Evolutionary conservation across 352 stramenopile species (phyloP), one percentile per base, ranked within the genome.

Genomic region (Phytophthora citricola): DNA sequence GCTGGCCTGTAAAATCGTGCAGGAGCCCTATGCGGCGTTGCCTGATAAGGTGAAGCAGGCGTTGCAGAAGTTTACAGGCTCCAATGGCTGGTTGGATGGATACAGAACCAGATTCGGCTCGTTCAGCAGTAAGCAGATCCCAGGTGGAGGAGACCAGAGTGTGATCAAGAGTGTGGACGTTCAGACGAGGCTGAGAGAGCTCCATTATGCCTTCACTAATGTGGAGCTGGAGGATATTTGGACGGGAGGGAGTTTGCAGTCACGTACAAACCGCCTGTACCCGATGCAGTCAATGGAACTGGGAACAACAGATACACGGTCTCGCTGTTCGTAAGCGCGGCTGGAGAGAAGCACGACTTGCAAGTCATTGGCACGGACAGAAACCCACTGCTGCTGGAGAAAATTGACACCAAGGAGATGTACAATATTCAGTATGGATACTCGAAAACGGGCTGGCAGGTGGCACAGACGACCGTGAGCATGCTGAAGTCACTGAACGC

Each of bases 151-250:
- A 11, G 67, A 81, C 17, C 71, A 83, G 43, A 90, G 73, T 47
- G 83, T 89, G 24, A 94, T 94, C 62, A 94, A 94, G 69, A 91
- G 76, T 47, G 87, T 95, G 29, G 87, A 95, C 63, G 79, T 92
- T 50, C 87, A 95, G 68, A 95, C 87, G 54, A 82, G 85, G n/a
- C 62, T 93, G n/a, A 69, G 87, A 8, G 87, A 95, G 58, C 73
- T 95, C 34, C 87, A 95, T 68, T 80, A 90, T 56, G 89, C 76
- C 20, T 71, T 95, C 0, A 63, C 58, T 24, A 58, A 68, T 32
- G 83, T 93, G 9, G 80, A 89, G 5, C 59, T 92, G 7, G 68
- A 92, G 50, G 87, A 95, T 58, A 90, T 95, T 45, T 95, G 87
- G 87, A 91, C 85, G 8, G 82, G 73, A 14, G 79, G 34, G 87